Conservation (phyloP, 2,329 filamentous ascomycete genomes). For the Daldinia sp. region DNA sequence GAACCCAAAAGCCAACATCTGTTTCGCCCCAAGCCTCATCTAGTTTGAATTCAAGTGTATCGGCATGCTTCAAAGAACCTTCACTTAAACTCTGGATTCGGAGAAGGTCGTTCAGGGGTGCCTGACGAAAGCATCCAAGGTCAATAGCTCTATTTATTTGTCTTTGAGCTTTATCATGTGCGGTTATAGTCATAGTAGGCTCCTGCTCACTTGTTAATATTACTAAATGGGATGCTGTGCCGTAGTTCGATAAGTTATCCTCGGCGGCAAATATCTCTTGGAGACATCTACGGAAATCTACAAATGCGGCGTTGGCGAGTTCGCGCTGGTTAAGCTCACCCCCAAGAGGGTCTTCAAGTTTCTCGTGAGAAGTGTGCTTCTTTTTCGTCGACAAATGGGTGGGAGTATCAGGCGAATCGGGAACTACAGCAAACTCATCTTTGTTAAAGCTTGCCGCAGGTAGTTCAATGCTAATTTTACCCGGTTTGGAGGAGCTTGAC, state of each 20-base stretch:
- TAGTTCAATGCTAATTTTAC: constrained; percentile 59
- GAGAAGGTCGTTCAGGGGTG: constrained; percentile 78
- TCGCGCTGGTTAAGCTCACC: constrained; percentile 80
- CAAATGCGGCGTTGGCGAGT: constrained; percentile 77
- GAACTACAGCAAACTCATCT: constrained; percentile 61
- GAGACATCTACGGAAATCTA: constrained; percentile 74
- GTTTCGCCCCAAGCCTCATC: constrained; percentile 73
- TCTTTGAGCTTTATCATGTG: constrained; percentile 76
- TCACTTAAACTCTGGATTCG: constrained; percentile 84
- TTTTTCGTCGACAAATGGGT: constrained; percentile 60
- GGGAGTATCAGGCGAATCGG: constrained; percentile 57
- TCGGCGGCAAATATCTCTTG: constrained; percentile 80
- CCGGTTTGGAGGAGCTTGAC: constrained; percentile 34
- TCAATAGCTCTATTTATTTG: constrained; percentile 76
- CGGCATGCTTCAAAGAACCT: constrained; percentile 71
- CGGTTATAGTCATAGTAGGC: constrained; percentile 69
- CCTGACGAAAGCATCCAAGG: constrained; percentile 71
- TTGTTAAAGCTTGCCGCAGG: constrained; percentile 55
- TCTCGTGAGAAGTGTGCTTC: constrained; percentile 59
- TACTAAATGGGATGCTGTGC: constrained; percentile 63
- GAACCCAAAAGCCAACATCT: constrained; percentile 74
- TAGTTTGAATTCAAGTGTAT: constrained; percentile 73
- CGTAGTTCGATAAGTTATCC: constrained; percentile 67
- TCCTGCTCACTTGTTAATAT: constrained; percentile 66
- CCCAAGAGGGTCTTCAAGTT: constrained; percentile 64